Evolutionary conservation across 2,329 filamentous ascomycete genomes (phyloP).

Genomic region (Escovopsis sp.): DNA sequence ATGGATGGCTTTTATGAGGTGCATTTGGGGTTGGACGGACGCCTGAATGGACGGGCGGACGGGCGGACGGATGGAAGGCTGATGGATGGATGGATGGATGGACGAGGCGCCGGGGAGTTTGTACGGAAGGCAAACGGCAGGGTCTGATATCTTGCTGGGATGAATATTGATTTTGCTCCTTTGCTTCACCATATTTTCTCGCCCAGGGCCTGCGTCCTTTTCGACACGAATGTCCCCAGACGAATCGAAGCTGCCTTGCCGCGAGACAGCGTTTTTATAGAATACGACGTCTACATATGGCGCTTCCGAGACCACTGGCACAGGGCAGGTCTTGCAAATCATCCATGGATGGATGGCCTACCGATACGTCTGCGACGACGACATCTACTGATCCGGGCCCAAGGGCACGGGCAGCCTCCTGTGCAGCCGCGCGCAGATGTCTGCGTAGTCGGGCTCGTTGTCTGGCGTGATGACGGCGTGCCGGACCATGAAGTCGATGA

Average conservation of each 20-base stretch:
- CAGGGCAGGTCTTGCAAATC: not conserved
- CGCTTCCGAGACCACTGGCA: no score
- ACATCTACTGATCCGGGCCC: conserved; percentile 8
- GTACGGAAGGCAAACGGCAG: conserved; percentile 3
- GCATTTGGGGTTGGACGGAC: not conserved
- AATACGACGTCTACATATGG: no score
- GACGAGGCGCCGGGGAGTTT: conserved; percentile 7
- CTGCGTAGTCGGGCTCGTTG: conserved; percentile 56
- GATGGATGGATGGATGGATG: conserved; percentile 2
- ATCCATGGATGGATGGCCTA: no score
- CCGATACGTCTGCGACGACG: no score
- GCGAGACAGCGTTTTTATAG: no score
- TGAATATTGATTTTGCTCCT: conserved; percentile 1
- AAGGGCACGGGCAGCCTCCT: conserved; percentile 28
- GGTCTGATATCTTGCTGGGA: conserved; percentile 4
- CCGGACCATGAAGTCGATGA: conserved; percentile 70
- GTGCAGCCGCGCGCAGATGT: conserved; percentile 40
- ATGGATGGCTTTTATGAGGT: not conserved
- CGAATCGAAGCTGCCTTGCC: no score
- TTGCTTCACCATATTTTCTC: not conserved
- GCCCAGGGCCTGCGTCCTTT: no score
- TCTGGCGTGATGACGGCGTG: conserved; percentile 61
- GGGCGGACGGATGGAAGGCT: conserved; percentile 3
- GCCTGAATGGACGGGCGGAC: not conserved
- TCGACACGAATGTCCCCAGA: no score